These are phyloP conservation scores for Hypoxylon sp. DNA, from an alignment of 2,329 filamentous ascomycete species.

Conservation along the genomic window DNA sequence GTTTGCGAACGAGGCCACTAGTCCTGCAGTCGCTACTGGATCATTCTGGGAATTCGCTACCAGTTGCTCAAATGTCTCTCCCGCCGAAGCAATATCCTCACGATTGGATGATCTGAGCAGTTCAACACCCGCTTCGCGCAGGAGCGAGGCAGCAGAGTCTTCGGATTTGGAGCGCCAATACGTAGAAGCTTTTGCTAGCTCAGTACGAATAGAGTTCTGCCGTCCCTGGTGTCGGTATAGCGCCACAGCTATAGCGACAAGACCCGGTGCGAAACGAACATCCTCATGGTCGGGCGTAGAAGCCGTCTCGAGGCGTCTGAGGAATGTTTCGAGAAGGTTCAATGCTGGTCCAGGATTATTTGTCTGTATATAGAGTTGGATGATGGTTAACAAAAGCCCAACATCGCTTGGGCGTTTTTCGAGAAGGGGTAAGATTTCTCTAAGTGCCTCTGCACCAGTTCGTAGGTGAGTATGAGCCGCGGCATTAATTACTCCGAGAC, in stretches of 20 bases:
- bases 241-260: constrained; percentile 81
- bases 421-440: constrained; percentile 72
- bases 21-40: constrained; percentile 76
- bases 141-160: constrained; percentile 67
- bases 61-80: constrained; percentile 80
- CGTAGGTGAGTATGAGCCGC: constrained; percentile 74
- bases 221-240: constrained; percentile 82
- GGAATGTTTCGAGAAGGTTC: constrained; percentile 76
- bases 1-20: constrained; percentile 82
- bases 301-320: constrained; percentile 74
- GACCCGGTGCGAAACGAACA: constrained; percentile 81
- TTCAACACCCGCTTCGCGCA: constrained; percentile 83
- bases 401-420: constrained; percentile 81
- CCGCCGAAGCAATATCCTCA: constrained; percentile 74
- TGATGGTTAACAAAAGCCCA: constrained; percentile 79
- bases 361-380: constrained; percentile 80
- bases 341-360: constrained; percentile 79
- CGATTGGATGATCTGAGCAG: constrained; percentile 78
- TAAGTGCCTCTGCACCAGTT: constrained; percentile 73
- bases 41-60: constrained; percentile 72
- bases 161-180: constrained; percentile 76
- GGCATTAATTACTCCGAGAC: constrained; percentile 66
- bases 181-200: constrained; percentile 79
- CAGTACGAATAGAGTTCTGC: constrained; percentile 72
- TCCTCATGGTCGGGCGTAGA: constrained; percentile 66